phyloP scores from a whole-genome alignment of 163 green algal species.

The Coccomyxa subellipsoidea region DNA sequence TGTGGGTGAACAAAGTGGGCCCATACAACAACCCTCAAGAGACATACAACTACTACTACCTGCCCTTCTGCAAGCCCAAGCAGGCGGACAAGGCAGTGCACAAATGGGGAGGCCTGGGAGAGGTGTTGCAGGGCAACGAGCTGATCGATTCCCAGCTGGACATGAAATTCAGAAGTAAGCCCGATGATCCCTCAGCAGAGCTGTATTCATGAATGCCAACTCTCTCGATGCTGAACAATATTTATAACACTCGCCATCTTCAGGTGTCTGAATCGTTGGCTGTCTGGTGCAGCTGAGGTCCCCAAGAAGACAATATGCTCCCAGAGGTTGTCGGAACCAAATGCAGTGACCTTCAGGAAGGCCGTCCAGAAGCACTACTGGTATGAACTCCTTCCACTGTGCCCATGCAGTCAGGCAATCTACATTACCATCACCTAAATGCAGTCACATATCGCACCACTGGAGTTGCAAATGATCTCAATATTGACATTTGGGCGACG shows the following conservation, averaged over 20 bases:
- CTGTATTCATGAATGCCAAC: background rate
- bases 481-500: background rate
- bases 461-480: too few species aligned
- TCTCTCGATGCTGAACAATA: too few species aligned
- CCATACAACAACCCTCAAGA: slow-evolving; percentile 57
- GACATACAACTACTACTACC: slow-evolving; percentile 96
- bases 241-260: too few species aligned
- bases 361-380: slow-evolving; percentile 88
- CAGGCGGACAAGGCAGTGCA: slow-evolving; percentile 60
- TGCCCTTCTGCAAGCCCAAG: slow-evolving; percentile 88
- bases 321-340: slow-evolving; percentile 53
- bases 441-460: too few species aligned
- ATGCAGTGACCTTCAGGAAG: slow-evolving; percentile 66
- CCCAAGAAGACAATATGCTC: slow-evolving; percentile 72
- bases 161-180: slow-evolving; percentile 81
- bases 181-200: background rate
- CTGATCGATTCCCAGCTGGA: slow-evolving; percentile 91
- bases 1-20: slow-evolving; percentile 90
- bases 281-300: slow-evolving; percentile 51
- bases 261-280: background rate
- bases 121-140: slow-evolving; percentile 96
- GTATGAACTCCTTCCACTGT: slow-evolving; percentile 32
- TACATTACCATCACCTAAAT: too few species aligned
- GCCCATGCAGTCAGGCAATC: background rate
- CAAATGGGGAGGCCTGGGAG: slow-evolving; percentile 92